Conservation (phyloP, 176 grass and related monocot species). For the Pontederia crassipes region DNA sequence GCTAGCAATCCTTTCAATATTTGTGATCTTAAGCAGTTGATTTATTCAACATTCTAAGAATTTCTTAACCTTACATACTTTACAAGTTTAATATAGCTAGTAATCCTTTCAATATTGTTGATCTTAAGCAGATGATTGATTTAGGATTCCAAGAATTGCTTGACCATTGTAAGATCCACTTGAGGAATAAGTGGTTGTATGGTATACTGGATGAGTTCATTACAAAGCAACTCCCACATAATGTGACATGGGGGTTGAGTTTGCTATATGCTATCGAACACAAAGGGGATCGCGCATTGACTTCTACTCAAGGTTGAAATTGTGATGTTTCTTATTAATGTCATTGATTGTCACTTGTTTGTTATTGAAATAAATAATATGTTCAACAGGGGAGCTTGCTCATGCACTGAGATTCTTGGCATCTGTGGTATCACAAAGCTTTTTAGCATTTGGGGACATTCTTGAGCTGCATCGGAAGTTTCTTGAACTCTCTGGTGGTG, state of each 20-base stretch:
- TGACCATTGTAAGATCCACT: conserved; percentile 70
- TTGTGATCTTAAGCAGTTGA: conserved; percentile 42
- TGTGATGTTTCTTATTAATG: background rate
- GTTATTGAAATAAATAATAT: conserved; percentile 12
- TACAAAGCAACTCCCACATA: conserved; percentile 96
- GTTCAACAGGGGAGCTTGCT: conserved; percentile 71
- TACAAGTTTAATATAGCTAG: no score
- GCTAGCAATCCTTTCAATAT: background rate
- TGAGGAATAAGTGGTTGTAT: conserved; percentile 93
- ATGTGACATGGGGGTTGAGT: conserved; percentile 97
- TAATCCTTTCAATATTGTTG: background rate
- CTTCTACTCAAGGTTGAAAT: conserved; percentile 76
- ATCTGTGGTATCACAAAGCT: conserved; percentile 98
- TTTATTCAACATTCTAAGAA: conserved; percentile 79
- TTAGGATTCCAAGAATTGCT: conserved; percentile 77
- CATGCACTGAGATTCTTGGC: conserved; percentile 95
- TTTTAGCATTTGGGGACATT: conserved; percentile 95
- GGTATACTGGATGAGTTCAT: conserved; percentile 99
- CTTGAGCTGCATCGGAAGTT: conserved; percentile 92
- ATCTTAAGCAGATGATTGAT: conserved; percentile 64
- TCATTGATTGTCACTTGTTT: background rate
- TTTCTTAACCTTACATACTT: conserved; percentile 34
- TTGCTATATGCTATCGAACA: conserved; percentile 98
- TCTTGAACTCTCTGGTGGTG: conserved; percentile 93
- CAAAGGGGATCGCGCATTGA: conserved; percentile 82